Evolutionary conservation across 306 rosid genomes (phyloP), one percentile per base, ranked within the genome.

Genomic region (Citrullus colocynthis): DNA sequence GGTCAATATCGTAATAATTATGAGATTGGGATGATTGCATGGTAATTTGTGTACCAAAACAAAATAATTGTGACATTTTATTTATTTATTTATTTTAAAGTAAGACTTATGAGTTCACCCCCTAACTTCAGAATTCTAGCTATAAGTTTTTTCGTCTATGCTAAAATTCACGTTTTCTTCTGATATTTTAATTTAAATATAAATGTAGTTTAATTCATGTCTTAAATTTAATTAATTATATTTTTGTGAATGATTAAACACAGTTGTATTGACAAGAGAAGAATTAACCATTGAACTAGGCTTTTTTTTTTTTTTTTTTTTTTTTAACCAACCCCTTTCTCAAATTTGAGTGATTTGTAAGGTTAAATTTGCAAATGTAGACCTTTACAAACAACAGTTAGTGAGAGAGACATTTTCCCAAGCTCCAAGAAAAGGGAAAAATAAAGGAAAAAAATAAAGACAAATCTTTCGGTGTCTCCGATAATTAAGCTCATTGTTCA

Each of bases 401-500:
- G 18, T 42, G 57, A 70, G 36, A 44, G 57, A 21, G 57, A 70
- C 75, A 45, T 70, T 11, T 70, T 70, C 57, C 32, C 39, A 66
- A 66, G 36, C 39, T 28, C 39, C 39, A 60, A 60, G 39, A 30
- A 58, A 32, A 36, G 39, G 6, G 30, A 32, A 24, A 24, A 24
- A 24, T 24, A 24, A 24, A 14, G 5, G 6, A 15, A 32, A 62
- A 62, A 15, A 16, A 24, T 24, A 24, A 32, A 32, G 14, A 20
- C 30, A 65, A 65, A 65, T 65, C 48, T 65, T 65, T 65, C 73
- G 59, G 57, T 72, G 76, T 48, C 42, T 72, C 76, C 76, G 76
- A 72, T 72, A 72, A 72, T 72, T 72, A 72, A 72, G 76, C 59
- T 72, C 76, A 72, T 49, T 21, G 42, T 24, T 48, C 41, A 72